Evolutionary conservation across 331 rosid species (phyloP).

Genomic region (Saraca asoca): DNA sequence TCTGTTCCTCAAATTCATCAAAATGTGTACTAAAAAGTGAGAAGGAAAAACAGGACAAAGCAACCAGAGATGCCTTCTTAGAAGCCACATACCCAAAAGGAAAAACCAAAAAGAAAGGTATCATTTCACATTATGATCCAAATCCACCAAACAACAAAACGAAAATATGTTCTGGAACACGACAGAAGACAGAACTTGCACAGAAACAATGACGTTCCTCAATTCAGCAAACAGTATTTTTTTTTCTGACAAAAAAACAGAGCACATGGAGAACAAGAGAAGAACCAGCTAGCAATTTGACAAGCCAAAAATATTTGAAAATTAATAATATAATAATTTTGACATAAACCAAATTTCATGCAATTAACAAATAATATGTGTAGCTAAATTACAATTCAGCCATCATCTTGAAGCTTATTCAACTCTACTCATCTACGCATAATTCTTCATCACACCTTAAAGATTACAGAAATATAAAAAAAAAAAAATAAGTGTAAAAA

Average conservation of each 20-base stretch:
- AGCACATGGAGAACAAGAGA: not conserved
- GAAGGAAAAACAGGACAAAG: conserved; percentile 4
- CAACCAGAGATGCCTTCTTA: conserved; percentile 18
- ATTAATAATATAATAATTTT: conserved; percentile 6
- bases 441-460: conserved; percentile 35
- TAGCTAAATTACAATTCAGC: conserved; percentile 36
- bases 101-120: conserved; percentile 3
- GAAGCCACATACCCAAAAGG: conserved; percentile 40
- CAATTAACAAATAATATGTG: conserved; percentile 13
- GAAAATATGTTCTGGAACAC: not conserved
- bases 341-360: conserved; percentile 20
- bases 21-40: conserved; percentile 1
- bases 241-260: too few species aligned
- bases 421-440: conserved; percentile 37
- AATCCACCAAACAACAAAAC: conserved; percentile 10
- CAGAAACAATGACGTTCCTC: too few species aligned
- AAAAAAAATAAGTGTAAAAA: not conserved
- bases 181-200: too few species aligned
- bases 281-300: not conserved
- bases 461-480: conserved; percentile 14
- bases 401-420: conserved; percentile 27
- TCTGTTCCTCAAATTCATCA: conserved; percentile 7
- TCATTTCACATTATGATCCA: conserved; percentile 8
- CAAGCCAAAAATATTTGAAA: not conserved
- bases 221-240: too few species aligned